Evolutionary conservation across 352 stramenopile species (phyloP), one percentile per base, ranked within the genome.

Genomic region (Stramenopiles sp.): DNA sequence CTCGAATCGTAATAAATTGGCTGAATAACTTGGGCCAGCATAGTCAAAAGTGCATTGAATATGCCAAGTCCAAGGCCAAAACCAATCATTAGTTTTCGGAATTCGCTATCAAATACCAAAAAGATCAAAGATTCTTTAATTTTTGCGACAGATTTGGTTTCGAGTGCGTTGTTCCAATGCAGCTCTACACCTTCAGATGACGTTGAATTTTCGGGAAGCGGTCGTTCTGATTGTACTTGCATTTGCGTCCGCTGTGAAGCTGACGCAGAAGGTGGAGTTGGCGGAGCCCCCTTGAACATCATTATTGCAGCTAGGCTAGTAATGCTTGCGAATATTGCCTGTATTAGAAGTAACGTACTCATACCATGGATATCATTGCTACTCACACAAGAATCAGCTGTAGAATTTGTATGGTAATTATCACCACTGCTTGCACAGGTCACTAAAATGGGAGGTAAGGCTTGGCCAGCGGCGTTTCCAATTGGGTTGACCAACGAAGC

Each of bases 11-110:
- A 87, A 7, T 82, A 83, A 33, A 44, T 55, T 29, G 81, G 81
- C 30, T 0, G 67, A 0, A 87, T 55, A n/a, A 87, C 76, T 44
- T 87, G 84, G 30, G 83, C 83, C 0, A 87, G 30, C 0, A 87
- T 32, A 0, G 84, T 87, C 22, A 85, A 30, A 7, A 87, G 81
- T n/a, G 84, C 30, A 75, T 87, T 87, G 81, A 87, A 87, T 25
- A 87, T 76, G 0, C 84, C 84, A 7, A 87, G 75, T 14, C 84
- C 84, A 0, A 83, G 14, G 7, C 75, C 81, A n/a, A 86, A 87
- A 67, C 31, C 27, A 33, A 86, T 7, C 7, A 85, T 55, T 0
- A 86, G 67, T 8, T 82, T 14, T 0, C 30, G 30, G 80, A 84
- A 86, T 31, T 85, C 7, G 1, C 30, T 8, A 33, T 87, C 55